phyloP scores from a whole-genome alignment of 2,329 filamentous ascomycete genomes.

The Fonsecaea multimorphosa region DNA sequence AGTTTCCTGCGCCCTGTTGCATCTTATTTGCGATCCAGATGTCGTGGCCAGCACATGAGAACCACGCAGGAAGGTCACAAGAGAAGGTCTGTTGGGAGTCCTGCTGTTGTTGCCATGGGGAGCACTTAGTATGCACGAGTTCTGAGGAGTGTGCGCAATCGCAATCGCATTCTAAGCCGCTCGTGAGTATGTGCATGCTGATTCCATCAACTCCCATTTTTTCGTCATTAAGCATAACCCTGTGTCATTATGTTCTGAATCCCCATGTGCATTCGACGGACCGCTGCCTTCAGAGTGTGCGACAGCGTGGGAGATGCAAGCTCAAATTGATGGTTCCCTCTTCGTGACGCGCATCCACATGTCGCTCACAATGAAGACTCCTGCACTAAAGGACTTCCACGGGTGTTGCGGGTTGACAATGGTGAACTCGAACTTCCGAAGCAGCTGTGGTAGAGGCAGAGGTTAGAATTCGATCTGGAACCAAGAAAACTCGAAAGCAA shows the following conservation, averaged over 20 bases:
- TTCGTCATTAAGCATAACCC: conserved; percentile 14
- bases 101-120: neutral
- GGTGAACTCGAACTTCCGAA: conserved; percentile 35
- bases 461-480: neutral
- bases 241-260: neutral
- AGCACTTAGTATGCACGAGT: neutral
- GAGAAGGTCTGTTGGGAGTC: neutral
- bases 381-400: conserved; percentile 30
- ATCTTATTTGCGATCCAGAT: no score
- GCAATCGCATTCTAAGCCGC: conserved; percentile 1
- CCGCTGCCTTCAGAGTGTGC: neutral
- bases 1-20: neutral
- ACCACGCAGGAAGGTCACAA: neutral
- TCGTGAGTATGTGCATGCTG: conserved; percentile 14
- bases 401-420: conserved; percentile 32
- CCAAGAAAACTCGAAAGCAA: neutral
- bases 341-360: conserved; percentile 32
- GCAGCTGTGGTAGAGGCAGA: conserved; percentile 22
- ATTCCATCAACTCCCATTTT: conserved; percentile 9
- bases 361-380: conserved; percentile 31
- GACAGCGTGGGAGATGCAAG: neutral
- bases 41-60: neutral
- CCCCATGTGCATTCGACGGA: neutral
- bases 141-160: neutral
- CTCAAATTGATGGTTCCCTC: conserved; percentile 24